Percentiles rank a stretch among this genome's conserved stretches.
Conservation (phyloP, 148 eudicot species). For the Fagopyrum esculentum region DNA sequence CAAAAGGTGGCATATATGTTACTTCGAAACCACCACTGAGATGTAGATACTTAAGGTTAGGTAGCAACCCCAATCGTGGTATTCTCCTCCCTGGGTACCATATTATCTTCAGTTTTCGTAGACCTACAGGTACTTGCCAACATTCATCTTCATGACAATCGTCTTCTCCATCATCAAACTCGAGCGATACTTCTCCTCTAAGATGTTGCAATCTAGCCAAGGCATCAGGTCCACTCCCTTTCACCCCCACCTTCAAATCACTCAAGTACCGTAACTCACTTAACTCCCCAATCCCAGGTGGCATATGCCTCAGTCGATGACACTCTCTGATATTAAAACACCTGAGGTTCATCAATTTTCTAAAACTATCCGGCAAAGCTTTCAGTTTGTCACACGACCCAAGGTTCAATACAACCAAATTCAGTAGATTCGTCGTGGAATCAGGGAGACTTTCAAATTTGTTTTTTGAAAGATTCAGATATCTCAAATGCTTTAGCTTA, state of each 20-base stretch:
- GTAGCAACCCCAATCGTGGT: not conserved
- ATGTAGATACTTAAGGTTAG: not conserved
- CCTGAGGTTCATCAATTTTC: slow-evolving; percentile 16
- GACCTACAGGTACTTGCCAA: not conserved
- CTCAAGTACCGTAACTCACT: slow-evolving; percentile 6
- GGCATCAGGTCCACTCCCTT: not conserved
- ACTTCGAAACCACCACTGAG: not conserved
- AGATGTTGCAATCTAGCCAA: not conserved
- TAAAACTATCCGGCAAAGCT: slow-evolving; percentile 12
- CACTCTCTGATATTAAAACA: slow-evolving; percentile 13
- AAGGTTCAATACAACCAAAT: slow-evolving; percentile 22
- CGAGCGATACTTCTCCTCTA: not conserved
- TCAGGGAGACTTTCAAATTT: not conserved
- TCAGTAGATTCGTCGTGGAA: slow-evolving; percentile 25
- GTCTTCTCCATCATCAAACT: not conserved
- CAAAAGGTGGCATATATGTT: not conserved
- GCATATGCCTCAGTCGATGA: slow-evolving; percentile 12
- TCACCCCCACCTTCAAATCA: not conserved
- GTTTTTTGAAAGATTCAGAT: slow-evolving; percentile 24
- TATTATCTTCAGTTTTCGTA: not conserved
- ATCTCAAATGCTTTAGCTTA: slow-evolving; percentile 21
- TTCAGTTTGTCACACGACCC: not conserved
- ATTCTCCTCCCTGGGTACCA: not conserved
- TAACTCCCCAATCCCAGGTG: slow-evolving; percentile 12
- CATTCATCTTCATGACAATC: not conserved